Base-by-base conservation (phyloP, 139 green algal species). In the Chlamydomonas applanata region DNA sequence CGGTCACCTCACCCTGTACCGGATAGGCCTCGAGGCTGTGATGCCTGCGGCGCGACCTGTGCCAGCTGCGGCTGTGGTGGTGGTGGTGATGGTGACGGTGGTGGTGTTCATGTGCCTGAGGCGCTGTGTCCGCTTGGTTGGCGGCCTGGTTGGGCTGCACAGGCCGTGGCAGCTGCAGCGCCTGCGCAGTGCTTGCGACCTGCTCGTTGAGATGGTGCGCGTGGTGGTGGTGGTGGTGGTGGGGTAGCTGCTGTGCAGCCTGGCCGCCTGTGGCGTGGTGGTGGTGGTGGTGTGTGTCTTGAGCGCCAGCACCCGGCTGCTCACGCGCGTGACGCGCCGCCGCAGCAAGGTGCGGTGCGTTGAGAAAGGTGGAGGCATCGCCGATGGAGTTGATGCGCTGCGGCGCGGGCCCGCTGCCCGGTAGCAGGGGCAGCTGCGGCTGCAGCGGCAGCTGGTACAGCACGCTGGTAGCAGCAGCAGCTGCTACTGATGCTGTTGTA, bases 381-480 rank as follows among this genome's bases (percentile, higher is more conserved):
- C n/a, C 59, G n/a, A 66, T 66, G 59, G 11, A 40, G 59, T 11
- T 35, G 3, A 66, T 66, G 54, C 54, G 5, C 22, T n/a, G 54
- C 29, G 54, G n/a, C n/a, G n/a, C n/a, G n/a, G n/a, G n/a, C n/a
- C n/a, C n/a, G n/a, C n/a, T n/a, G n/a, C n/a, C n/a, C n/a, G n/a
- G n/a, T n/a, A n/a, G n/a, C n/a, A n/a, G n/a, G n/a, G n/a, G n/a
- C 60, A 44, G 60, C 60, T 67, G 60, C 60, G 60, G 19, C 4
- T 62, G 54, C 54, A 27, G 54, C 11, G 40, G 7, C 40, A 19
- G 40, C 40, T 49, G 40, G n/a, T n/a, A n/a, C n/a, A n/a, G n/a
- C n/a, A n/a, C n/a, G n/a, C n/a, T n/a, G n/a, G n/a, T n/a, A n/a
- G n/a, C n/a, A n/a, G n/a, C n/a, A n/a, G n/a, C n/a, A n/a, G n/a